Conservation (phyloP, 1,284 basidiomycete genomes). For the Coniferiporia weirii region DNA sequence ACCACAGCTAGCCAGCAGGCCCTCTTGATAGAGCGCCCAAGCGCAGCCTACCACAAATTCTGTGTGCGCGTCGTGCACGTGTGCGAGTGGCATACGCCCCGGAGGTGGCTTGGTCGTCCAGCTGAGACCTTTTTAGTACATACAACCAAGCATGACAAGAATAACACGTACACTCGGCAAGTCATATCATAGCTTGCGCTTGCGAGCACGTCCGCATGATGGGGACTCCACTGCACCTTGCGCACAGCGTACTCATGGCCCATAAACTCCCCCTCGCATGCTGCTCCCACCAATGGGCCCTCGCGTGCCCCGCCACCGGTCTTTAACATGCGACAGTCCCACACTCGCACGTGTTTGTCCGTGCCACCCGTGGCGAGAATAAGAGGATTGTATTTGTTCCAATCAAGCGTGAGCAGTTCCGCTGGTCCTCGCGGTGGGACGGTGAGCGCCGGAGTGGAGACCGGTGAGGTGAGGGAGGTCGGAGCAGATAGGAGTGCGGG, state of each 20-base stretch:
- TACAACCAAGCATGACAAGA: slow-evolving; percentile 9
- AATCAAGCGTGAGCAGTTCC: slow-evolving; percentile 78
- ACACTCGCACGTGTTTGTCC: slow-evolving; percentile 75
- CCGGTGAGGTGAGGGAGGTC: slow-evolving; percentile 18
- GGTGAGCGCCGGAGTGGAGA: slow-evolving; percentile 16
- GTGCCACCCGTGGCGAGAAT: slow-evolving; percentile 77
- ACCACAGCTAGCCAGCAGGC: slow-evolving; percentile 79
- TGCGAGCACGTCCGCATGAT: slow-evolving; percentile 72
- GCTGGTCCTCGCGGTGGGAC: slow-evolving; percentile 33
- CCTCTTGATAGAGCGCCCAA: slow-evolving; percentile 88
- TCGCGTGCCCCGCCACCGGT: slow-evolving; percentile 29
- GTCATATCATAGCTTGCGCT: slow-evolving; percentile 96
- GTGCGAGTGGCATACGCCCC: slow-evolving; percentile 51
- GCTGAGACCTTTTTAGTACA: slow-evolving; percentile 31
- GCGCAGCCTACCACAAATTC: slow-evolving; percentile 92
- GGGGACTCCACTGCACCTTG: slow-evolving; percentile 75
- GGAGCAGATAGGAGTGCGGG: slow-evolving; percentile 35
- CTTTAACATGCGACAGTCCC: slow-evolving; percentile 82
- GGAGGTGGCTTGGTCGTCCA: slow-evolving; percentile 57
- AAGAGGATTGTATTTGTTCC: slow-evolving; percentile 89
- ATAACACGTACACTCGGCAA: slow-evolving; percentile 69
- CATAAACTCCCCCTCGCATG: slow-evolving; percentile 59
- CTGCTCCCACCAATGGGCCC: slow-evolving; percentile 53
- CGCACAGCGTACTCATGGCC: slow-evolving; percentile 83
- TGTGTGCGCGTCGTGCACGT: slow-evolving; percentile 82